These are phyloP conservation scores for Colletotrichum aenigma DNA, from an alignment of 2,329 filamentous ascomycete species.

Conservation along the genomic window DNA sequence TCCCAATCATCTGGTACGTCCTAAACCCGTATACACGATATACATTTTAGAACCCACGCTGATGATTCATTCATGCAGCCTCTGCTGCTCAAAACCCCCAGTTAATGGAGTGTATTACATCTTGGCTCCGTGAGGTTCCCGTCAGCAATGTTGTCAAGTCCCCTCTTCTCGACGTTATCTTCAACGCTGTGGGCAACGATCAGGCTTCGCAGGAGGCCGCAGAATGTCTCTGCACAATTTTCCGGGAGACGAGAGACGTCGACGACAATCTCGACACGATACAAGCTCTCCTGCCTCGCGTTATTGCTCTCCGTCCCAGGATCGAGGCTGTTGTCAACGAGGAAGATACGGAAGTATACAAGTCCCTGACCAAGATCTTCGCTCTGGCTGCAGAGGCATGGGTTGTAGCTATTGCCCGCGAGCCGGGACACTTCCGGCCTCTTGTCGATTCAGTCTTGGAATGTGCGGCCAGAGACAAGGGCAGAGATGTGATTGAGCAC, in stretches of 20 bases:
- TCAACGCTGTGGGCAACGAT: constrained; percentile 77
- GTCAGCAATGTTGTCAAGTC: constrained; percentile 83
- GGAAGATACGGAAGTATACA: constrained; percentile 85
- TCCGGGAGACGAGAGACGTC: constrained; percentile 90
- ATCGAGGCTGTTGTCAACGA: constrained; percentile 77
- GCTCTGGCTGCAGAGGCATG: constrained; percentile 93
- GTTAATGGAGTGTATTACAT: constrained; percentile 93
- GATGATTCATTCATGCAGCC: constrained; percentile 46
- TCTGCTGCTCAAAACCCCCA: constrained; percentile 84
- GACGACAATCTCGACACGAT: constrained; percentile 88
- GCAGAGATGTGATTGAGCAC: constrained; percentile 88
- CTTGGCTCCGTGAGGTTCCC: constrained; percentile 94
- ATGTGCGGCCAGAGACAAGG: constrained; percentile 84
- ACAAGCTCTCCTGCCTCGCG: constrained; percentile 78
- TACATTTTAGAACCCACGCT: neutral
- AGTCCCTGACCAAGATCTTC: constrained; percentile 87
- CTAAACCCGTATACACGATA: neutral
- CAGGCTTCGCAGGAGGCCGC: constrained; percentile 84
- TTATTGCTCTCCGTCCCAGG: constrained; percentile 77
- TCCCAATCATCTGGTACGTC: constrained; percentile 85
- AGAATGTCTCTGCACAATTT: constrained; percentile 90
- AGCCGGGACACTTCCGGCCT: constrained; percentile 80
- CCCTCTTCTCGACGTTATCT: constrained; percentile 79
- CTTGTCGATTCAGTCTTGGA: constrained; percentile 93
- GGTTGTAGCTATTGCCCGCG: constrained; percentile 87